These are phyloP conservation scores for Cystofilobasidium bisporidii DNA, from an alignment of 768 basidiomycete genomes.

Conservation along the genomic window DNA sequence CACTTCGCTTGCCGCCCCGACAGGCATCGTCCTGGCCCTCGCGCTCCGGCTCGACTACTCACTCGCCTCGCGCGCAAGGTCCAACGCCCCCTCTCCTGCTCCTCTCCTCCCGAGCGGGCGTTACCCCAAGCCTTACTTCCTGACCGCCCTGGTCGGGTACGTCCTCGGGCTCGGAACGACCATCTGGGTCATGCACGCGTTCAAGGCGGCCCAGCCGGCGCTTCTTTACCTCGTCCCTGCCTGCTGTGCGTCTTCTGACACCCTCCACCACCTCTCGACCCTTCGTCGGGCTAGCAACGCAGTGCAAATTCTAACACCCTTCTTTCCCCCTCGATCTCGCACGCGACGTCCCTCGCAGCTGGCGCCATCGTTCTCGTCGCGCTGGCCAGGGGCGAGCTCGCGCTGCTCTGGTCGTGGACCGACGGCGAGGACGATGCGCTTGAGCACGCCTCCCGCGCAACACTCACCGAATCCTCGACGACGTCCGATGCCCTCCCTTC, in stretches of 20 bases:
- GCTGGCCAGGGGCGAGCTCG: background rate
- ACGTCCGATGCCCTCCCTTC: no score
- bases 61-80: slow-evolving; percentile 35
- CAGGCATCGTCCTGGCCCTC: slow-evolving; percentile 58
- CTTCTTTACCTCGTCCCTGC: slow-evolving; percentile 68
- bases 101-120: slow-evolving; percentile 34
- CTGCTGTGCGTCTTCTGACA: slow-evolving; percentile 34
- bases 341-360: background rate
- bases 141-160: slow-evolving; percentile 60
- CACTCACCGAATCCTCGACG: no score
- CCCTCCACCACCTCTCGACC: background rate
- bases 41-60: slow-evolving; percentile 74
- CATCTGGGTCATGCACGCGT: slow-evolving; percentile 74
- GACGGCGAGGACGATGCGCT: slow-evolving; percentile 20
- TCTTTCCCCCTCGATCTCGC: background rate
- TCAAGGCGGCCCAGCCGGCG: slow-evolving; percentile 73
- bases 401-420: slow-evolving; percentile 4
- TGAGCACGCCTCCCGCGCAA: background rate
- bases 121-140: slow-evolving; percentile 68
- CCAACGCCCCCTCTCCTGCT: slow-evolving; percentile 5
- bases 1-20: no score
- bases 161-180: slow-evolving; percentile 61
- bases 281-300: no score
- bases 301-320: no score
- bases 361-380: slow-evolving; percentile 6